Evolutionary conservation across 2,329 filamentous ascomycete species (phyloP).

Genomic region (Tolypocladium pustulatum): DNA sequence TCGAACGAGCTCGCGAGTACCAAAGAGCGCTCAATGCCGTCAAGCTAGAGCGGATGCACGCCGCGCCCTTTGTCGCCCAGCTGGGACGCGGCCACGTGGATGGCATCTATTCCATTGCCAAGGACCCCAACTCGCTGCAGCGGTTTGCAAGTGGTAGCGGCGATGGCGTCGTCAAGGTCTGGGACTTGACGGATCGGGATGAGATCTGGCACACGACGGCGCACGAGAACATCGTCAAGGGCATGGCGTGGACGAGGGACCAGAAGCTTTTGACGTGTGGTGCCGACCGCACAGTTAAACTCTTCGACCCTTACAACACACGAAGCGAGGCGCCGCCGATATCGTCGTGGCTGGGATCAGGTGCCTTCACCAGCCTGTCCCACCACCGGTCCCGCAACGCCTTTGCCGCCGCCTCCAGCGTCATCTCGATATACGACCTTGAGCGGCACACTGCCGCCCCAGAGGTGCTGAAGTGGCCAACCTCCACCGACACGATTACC

Average conservation of each 20-base stretch:
- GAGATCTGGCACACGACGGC: conserved; percentile 71
- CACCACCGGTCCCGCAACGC: conserved; percentile 70
- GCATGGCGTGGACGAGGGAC: conserved; percentile 79
- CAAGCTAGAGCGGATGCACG: conserved; percentile 89
- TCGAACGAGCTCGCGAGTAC: conserved; percentile 76
- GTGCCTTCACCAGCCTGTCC: conserved; percentile 73
- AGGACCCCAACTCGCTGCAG: conserved; percentile 65
- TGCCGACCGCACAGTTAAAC: conserved; percentile 75
- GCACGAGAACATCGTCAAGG: conserved; percentile 91
- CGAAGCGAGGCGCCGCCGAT: conserved; percentile 57
- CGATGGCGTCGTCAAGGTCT: conserved; percentile 89
- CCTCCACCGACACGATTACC: conserved; percentile 80
- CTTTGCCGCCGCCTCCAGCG: conserved; percentile 69
- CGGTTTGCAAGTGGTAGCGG: conserved; percentile 75
- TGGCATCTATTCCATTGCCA: conserved; percentile 68
- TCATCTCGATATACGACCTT: conserved; percentile 82
- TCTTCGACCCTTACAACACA: conserved; percentile 82
- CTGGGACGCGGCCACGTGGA: conserved; percentile 88
- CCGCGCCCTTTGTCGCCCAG: conserved; percentile 64
- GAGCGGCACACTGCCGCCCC: conserved; percentile 70
- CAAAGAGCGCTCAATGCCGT: conserved; percentile 58
- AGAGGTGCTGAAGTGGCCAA: conserved; percentile 80
- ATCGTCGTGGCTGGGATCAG: conserved; percentile 74
- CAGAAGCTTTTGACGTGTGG: conserved; percentile 80
- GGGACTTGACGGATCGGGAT: conserved; percentile 63